Evolutionary conservation across 495 filamentous ascomycete species (phyloP).

Genomic region (Podospora australis): DNA sequence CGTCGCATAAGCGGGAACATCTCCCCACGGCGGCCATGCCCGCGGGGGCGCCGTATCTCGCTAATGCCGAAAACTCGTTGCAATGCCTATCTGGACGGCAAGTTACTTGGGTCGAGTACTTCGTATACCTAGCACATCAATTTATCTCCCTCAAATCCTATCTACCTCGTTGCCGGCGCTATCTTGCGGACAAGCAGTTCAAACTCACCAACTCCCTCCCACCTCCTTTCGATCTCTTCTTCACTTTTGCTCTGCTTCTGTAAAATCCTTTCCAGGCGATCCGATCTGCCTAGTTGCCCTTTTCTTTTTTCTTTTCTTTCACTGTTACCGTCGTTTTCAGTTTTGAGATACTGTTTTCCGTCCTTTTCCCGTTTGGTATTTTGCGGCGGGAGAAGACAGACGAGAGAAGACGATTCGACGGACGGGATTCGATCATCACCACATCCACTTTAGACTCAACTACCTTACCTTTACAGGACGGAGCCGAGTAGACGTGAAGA

Average conservation of each 20-base stretch:
- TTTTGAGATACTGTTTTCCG: background rate
- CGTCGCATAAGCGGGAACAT: slow-evolving; percentile 21
- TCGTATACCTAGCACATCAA: too few relatives aligned
- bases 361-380: background rate
- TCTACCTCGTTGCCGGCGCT: slow-evolving; percentile 22
- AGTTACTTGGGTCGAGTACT: slow-evolving; percentile 13
- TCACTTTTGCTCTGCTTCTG: slow-evolving; percentile 2
- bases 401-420: too few relatives aligned
- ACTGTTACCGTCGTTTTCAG: background rate
- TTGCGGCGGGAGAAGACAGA: too few relatives aligned
- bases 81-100: slow-evolving; percentile 13
- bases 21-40: slow-evolving; percentile 6
- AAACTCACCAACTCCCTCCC: too few relatives aligned
- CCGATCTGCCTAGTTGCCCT: too few relatives aligned
- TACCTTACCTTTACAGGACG: background rate
- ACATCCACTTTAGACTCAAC: background rate
- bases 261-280: slow-evolving; percentile 2
- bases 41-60: slow-evolving; percentile 14
- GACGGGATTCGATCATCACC: background rate
- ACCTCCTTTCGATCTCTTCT: background rate
- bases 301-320: background rate
- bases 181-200: slow-evolving; percentile 16
- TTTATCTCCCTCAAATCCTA: slow-evolving; percentile 30
- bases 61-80: slow-evolving; percentile 16
- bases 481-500: too few relatives aligned